These are phyloP conservation scores for Fusarium pseudonygamai DNA, from an alignment of 2,329 filamentous ascomycete species.

Conservation along the genomic window DNA sequence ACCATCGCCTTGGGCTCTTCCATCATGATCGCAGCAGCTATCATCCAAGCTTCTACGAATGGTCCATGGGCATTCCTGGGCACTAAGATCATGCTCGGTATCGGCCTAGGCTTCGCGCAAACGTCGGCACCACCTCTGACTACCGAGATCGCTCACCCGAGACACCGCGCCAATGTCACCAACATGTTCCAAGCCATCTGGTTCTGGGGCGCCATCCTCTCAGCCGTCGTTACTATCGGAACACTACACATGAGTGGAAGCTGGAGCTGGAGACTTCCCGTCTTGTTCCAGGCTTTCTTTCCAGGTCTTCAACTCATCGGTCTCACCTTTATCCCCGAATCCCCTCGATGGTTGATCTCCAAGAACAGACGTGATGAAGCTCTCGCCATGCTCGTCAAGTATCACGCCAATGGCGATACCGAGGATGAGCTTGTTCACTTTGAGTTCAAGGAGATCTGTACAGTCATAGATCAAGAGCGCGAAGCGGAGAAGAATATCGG, in stretches of 20 bases:
- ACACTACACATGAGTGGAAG: slow-evolving; percentile 19
- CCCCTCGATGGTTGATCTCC: slow-evolving; percentile 52
- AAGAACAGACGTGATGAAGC: slow-evolving; percentile 54
- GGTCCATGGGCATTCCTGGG: slow-evolving; percentile 14
- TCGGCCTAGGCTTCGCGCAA: slow-evolving; percentile 28
- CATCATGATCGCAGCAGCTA: slow-evolving; percentile 14
- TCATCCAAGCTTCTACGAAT: slow-evolving; percentile 9
- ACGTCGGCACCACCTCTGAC: slow-evolving; percentile 24
- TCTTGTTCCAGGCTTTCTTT: slow-evolving; percentile 16
- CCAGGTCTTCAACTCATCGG: slow-evolving; percentile 11
- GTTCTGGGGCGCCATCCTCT: slow-evolving; percentile 27
- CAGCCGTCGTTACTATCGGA: slow-evolving; percentile 21
- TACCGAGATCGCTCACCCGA: slow-evolving; percentile 26
- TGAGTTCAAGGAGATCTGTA: slow-evolving; percentile 61
- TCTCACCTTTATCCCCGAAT: slow-evolving; percentile 47
- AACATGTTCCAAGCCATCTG: slow-evolving; percentile 32
- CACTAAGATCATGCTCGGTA: slow-evolving; percentile 25
- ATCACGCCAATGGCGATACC: slow-evolving; percentile 59
- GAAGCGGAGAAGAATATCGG: slow-evolving; percentile 49
- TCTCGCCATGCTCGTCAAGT: slow-evolving; percentile 55
- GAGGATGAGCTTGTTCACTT: slow-evolving; percentile 56
- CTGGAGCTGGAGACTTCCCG: slow-evolving; percentile 30
- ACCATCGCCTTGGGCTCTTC: slow-evolving; percentile 21
- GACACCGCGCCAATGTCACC: slow-evolving; percentile 28
- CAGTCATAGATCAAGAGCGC: slow-evolving; percentile 57